A percentile compares a stretch with the other conserved stretches of the same genome.
These are phyloP conservation scores for Pichia manshurica DNA, from an alignment of 805 yeast species.

Conservation along the genomic window DNA sequence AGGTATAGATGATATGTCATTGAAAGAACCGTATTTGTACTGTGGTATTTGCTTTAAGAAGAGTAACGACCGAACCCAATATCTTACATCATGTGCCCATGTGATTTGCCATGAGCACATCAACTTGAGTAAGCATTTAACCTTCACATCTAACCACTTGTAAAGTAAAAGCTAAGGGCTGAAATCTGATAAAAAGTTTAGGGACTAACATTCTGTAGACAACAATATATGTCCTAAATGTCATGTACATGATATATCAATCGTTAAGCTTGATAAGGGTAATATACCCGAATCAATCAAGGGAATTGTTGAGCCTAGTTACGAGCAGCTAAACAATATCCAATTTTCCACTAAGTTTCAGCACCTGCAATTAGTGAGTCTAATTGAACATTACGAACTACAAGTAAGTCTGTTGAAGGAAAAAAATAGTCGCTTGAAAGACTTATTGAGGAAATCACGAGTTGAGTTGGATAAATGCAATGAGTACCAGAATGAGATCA, in stretches of 20 bases:
- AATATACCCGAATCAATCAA: background rate
- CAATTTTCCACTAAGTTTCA: conserved; percentile 8
- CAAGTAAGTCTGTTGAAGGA: background rate
- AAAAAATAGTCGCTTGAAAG: conserved; percentile 6
- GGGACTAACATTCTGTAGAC: background rate
- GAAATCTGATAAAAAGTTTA: too few species aligned
- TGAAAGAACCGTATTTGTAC: conserved; percentile 7
- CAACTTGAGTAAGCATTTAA: conserved; percentile 1
- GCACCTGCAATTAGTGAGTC: background rate
- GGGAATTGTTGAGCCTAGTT: conserved; percentile 8
- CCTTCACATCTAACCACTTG: too few species aligned
- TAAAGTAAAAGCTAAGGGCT: background rate
- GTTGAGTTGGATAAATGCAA: conserved; percentile 9
- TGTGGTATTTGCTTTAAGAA: conserved; percentile 6
- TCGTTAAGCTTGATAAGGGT: conserved; percentile 3
- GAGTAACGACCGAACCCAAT: background rate
- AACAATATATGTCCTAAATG: conserved; percentile 4
- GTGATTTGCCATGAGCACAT: conserved; percentile 7
- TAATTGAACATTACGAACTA: background rate
- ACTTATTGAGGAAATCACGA: conserved; percentile 7
- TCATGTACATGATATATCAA: background rate
- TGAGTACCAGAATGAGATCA: conserved; percentile 5
- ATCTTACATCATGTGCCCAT: conserved; percentile 11
- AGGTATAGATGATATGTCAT: background rate
- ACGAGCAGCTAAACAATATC: conserved; percentile 3